Evolutionary conservation across 306 rosid genomes (phyloP).

Genomic region (Mimosa pudica): DNA sequence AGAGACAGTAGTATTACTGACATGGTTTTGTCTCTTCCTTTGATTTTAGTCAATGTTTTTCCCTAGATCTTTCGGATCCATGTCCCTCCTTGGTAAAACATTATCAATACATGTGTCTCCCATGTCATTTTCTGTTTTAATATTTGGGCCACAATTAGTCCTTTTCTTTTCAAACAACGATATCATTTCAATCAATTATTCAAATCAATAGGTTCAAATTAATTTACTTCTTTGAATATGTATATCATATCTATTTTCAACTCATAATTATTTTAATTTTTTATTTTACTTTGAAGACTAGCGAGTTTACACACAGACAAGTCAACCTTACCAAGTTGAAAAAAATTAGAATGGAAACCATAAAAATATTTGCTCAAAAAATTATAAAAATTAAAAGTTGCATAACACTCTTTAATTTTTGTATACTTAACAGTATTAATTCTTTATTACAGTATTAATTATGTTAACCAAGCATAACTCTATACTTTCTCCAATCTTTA

Average conservation of each 20-base stretch:
- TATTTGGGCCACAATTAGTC: not conserved
- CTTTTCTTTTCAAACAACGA: not conserved
- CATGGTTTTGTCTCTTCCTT: no score
- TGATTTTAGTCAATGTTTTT: not conserved
- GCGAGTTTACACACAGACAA: not conserved
- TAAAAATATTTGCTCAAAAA: not conserved
- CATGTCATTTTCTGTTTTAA: not conserved
- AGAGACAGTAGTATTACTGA: no score
- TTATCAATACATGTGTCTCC: not conserved
- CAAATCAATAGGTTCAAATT: not conserved
- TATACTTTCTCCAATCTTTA: not conserved
- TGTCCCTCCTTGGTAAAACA: not conserved
- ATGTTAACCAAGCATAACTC: not conserved
- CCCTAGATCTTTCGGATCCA: not conserved
- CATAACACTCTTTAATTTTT: not conserved
- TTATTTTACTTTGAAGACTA: not conserved
- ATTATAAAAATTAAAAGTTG: no score
- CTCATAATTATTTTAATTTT: not conserved
- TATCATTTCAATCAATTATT: not conserved
- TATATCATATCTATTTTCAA: not conserved
- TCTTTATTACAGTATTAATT: not conserved
- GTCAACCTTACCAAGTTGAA: not conserved
- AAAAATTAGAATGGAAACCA: not conserved
- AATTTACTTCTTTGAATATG: not conserved
- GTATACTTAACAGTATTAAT: not conserved